Evolutionary conservation across 352 stramenopile species (phyloP).

Genomic region (Globisporangium nagaii): DNA sequence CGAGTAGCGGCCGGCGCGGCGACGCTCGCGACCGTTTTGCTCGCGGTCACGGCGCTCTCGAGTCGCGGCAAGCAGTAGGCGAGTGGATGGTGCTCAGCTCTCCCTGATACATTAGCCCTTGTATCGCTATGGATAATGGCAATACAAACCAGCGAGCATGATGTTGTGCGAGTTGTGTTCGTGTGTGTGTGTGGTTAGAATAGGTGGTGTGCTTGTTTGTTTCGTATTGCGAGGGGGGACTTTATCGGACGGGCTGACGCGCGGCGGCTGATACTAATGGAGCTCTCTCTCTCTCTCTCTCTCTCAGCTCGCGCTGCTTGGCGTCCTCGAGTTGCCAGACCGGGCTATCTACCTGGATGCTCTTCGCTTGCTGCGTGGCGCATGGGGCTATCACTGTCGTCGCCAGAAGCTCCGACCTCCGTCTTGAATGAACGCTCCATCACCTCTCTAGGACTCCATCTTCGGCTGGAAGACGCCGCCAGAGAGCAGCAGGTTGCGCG

Average conservation of each 20-base stretch:
- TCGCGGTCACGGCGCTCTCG: constrained; percentile 21
- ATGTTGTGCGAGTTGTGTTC: not conserved
- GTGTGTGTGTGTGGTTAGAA: constrained; percentile 2
- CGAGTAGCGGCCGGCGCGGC: constrained; percentile 26
- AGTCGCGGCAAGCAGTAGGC: constrained; percentile 8
- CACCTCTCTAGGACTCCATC: constrained; percentile 39
- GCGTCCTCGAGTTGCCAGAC: too few relatives aligned
- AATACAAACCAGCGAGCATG: not conserved
- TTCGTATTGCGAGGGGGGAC: too few relatives aligned
- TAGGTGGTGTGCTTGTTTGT: not conserved
- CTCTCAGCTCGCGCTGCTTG: not conserved
- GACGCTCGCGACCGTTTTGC: constrained; percentile 17
- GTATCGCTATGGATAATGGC: too few relatives aligned
- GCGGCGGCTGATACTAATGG: not conserved
- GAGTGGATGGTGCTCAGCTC: not conserved
- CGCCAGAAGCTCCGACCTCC: too few relatives aligned
- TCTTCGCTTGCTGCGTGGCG: too few relatives aligned
- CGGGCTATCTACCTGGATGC: too few relatives aligned
- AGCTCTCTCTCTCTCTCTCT: not conserved
- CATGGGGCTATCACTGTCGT: too few relatives aligned
- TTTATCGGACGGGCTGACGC: too few relatives aligned
- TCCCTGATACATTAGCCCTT: too few relatives aligned
- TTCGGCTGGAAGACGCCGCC: constrained; percentile 67
- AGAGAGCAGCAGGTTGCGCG: constrained; percentile 73
- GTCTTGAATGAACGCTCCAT: too few relatives aligned